A percentile compares a stretch with the other conserved stretches of the same genome.
phyloP scores from a whole-genome alignment of 2,329 filamentous ascomycete genomes.

The Neocucurbitaria cava region DNA sequence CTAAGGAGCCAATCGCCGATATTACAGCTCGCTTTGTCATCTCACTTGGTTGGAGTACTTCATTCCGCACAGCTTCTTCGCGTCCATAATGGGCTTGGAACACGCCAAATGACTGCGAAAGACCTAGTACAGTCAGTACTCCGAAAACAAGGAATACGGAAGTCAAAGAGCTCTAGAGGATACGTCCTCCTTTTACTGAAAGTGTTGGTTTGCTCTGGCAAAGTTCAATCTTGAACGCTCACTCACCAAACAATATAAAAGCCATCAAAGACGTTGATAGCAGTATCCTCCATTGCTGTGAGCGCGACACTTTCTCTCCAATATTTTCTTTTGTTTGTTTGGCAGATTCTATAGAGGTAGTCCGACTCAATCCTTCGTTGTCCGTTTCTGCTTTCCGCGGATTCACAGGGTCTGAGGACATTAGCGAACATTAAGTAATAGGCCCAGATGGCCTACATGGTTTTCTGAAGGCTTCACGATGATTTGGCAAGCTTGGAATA shows the following conservation, averaged over 20 bases:
- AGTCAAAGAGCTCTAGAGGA: neutral
- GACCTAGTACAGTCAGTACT: conserved; percentile 15
- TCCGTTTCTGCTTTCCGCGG: neutral
- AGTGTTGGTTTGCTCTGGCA: too few species aligned
- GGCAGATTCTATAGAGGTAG: neutral
- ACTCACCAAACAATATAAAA: conserved; percentile 24
- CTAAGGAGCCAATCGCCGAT: conserved; percentile 25
- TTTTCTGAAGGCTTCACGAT: too few species aligned
- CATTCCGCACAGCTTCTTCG: conserved; percentile 13
- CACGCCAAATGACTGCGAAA: conserved; percentile 29
- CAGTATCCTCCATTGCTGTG: conserved; percentile 22
- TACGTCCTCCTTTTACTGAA: neutral
- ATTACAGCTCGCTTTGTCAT: conserved; percentile 17
- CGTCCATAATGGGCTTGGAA: conserved; percentile 34
- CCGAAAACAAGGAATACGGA: too few species aligned
- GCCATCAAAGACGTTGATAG: conserved; percentile 17
- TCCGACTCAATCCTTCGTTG: neutral
- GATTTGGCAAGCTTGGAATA: too few species aligned
- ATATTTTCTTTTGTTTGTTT: conserved; percentile 1
- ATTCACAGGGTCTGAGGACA: neutral
- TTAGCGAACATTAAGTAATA: neutral
- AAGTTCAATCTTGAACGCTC: neutral
- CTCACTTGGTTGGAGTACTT: conserved; percentile 16
- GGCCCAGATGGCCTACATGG: too few species aligned
- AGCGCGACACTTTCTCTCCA: conserved; percentile 16